Base-by-base conservation (phyloP, 108 stramenopile genomes). In the Cylindrotheca fusiformis region DNA sequence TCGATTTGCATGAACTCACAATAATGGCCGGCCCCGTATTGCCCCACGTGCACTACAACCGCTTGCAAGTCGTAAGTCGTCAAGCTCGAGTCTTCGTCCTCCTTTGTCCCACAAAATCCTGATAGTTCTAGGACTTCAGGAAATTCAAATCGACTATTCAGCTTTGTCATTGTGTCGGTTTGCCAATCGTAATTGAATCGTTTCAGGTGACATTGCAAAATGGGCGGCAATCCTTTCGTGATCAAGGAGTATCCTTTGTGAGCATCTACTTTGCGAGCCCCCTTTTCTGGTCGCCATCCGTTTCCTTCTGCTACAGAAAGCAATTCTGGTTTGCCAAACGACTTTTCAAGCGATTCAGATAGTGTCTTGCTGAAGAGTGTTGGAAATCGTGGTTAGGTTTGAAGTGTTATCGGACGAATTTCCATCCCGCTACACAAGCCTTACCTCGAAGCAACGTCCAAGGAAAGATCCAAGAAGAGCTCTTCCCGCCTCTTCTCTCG, bases 201-300 rank as follows among this genome's bases (percentile, higher is more conserved):
- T 60, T 87, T 88, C 52, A 93, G 64, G 60, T 93, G 91, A 64
- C 87, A 66, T 56, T 93, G 91, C 17, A 93, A 61, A 20, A 93
- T 75, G 22, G 86, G 51, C 14, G 91, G 91, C 55, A 93, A 63
- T 4, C 88, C 88, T 27, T 81, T 58, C 1, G 68, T 64, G 41
- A 68, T 67, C 65, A 89, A 74, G 0, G 70, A 69, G 4, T 68
- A 77, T 12, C 91, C 91, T 62, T 90, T 93, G 74, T 84, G 78
- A 5, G 91, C 91, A 69, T 93, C 86, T 1, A 93, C 84, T 51
- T 89, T 90, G 26, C 84, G 86, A 0, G 85, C 86, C 12, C 85
- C 91, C 70, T 93, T 93, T 67, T 89, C 83, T 12, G 91, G 91
- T 65, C 91, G 78, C 91, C 91, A 93, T 44, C 91, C 91, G 70